These are phyloP conservation scores for Leccinellum albellum DNA, from an alignment of 768 basidiomycete species.

Conservation along the genomic window DNA sequence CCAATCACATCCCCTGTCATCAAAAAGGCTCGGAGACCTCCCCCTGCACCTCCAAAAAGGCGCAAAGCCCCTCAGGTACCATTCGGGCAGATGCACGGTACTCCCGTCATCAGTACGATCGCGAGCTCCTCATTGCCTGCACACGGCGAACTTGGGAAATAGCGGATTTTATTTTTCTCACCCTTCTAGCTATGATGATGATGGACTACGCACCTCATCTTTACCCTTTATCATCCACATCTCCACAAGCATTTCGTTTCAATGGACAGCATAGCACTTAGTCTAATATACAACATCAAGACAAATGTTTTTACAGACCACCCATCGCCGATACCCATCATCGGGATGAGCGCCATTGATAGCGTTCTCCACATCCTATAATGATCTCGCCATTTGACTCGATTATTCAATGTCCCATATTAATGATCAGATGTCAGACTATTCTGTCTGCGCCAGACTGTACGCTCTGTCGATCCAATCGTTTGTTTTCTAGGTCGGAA, in stretches of 20 bases:
- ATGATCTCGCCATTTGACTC: background rate
- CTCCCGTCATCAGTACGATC: conserved; percentile 60
- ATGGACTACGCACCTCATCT: conserved; percentile 7
- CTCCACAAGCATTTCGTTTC: conserved; percentile 15
- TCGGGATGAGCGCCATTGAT: background rate
- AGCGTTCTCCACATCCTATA: background rate
- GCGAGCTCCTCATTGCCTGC: conserved; percentile 34
- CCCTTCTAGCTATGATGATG: conserved; percentile 1
- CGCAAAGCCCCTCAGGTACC: conserved; percentile 74
- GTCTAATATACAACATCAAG: conserved; percentile 13
- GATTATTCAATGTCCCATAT: background rate
- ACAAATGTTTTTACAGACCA: conserved; percentile 6
- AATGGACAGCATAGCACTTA: conserved; percentile 24
- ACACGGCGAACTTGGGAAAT: conserved; percentile 17
- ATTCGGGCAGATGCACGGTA: conserved; percentile 43
- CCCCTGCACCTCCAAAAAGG: conserved; percentile 65
- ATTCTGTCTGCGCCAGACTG: background rate
- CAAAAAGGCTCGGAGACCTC: conserved; percentile 44
- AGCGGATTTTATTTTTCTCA: background rate
- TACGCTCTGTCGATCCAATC: background rate
- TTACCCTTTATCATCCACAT: conserved; percentile 9
- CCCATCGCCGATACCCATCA: conserved; percentile 4
- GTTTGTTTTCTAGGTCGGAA: background rate
- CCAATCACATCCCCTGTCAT: conserved; percentile 17
- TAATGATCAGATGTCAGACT: background rate